Percentiles rank a stretch among this genome's conserved stretches.
phyloP scores from a whole-genome alignment of 768 basidiomycete species.

The Rubroboletus pulcherrimus region DNA sequence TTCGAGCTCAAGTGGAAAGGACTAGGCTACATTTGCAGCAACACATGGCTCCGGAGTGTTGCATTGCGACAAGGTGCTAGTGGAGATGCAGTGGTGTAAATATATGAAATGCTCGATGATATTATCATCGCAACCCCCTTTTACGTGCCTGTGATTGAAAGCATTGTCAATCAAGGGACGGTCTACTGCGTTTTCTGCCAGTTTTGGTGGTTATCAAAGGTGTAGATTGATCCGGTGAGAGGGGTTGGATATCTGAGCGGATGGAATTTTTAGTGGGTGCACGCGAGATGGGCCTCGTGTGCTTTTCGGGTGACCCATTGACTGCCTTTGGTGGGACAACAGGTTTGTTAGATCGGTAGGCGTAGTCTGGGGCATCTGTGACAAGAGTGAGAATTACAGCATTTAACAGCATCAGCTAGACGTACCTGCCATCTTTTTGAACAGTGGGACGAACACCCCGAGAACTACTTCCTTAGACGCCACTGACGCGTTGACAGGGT shows the following conservation, averaged over 20 bases:
- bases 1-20: slow-evolving; percentile 10
- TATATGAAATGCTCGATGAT: slow-evolving; percentile 26
- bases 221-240: slow-evolving; percentile 10
- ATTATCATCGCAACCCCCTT: slow-evolving; percentile 18
- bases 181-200: slow-evolving; percentile 33
- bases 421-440: slow-evolving; percentile 50
- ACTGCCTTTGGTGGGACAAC: slow-evolving; percentile 8
- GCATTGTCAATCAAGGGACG: slow-evolving; percentile 24
- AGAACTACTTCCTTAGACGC: slow-evolving; percentile 55
- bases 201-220: slow-evolving; percentile 18
- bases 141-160: slow-evolving; percentile 15
- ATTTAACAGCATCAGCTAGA: background rate
- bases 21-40: slow-evolving; percentile 30
- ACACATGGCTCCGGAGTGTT: slow-evolving; percentile 18
- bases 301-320: slow-evolving; percentile 15
- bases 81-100: slow-evolving; percentile 27
- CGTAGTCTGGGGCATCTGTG: slow-evolving; percentile 24
- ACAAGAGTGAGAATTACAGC: slow-evolving; percentile 1
- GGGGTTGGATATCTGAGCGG: slow-evolving; percentile 12
- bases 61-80: slow-evolving; percentile 27
- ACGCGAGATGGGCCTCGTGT: slow-evolving; percentile 10
- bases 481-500: slow-evolving; percentile 24
- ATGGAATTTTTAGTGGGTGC: slow-evolving; percentile 19
- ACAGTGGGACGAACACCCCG: slow-evolving; percentile 56
- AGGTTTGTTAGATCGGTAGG: slow-evolving; percentile 14